Conservation (phyloP, 73 alveolate species). For the Paramecium primaurelia region DNA sequence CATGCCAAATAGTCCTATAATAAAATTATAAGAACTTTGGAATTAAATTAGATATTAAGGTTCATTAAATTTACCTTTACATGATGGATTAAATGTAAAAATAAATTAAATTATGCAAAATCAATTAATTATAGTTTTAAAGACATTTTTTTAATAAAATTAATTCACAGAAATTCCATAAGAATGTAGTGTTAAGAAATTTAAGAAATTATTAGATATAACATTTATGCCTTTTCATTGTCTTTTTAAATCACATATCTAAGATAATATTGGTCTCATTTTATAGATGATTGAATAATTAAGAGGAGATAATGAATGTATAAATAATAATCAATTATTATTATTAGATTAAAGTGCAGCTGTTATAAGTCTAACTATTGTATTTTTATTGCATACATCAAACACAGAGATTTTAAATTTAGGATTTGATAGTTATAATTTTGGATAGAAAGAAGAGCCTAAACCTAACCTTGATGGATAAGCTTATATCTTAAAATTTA, state of each 20-base stretch:
- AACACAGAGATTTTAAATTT: neutral
- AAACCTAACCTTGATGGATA: neutral
- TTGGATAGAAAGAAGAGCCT: neutral
- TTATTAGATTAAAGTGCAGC: neutral
- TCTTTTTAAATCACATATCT: neutral
- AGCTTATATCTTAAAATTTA: neutral
- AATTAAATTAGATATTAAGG: neutral
- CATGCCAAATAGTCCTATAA: neutral
- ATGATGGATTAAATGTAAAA: neutral
- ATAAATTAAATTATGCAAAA: neutral
- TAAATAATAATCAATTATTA: neutral
- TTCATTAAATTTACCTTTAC: neutral
- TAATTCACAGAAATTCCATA: neutral
- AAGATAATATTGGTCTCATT: neutral
- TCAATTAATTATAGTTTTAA: neutral
- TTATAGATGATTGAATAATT: neutral
- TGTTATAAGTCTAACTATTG: neutral
- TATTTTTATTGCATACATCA: neutral
- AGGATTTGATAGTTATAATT: neutral
- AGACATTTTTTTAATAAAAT: neutral
- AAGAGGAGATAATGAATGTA: neutral
- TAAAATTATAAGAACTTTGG: neutral
- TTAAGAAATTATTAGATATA: neutral
- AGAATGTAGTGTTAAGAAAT: neutral
- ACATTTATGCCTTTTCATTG: neutral